Percentiles rank a stretch among this genome's conserved stretches.
Evolutionary conservation across 176 grass and related monocot species (phyloP).

Genomic region (Musa schizocarpa): DNA sequence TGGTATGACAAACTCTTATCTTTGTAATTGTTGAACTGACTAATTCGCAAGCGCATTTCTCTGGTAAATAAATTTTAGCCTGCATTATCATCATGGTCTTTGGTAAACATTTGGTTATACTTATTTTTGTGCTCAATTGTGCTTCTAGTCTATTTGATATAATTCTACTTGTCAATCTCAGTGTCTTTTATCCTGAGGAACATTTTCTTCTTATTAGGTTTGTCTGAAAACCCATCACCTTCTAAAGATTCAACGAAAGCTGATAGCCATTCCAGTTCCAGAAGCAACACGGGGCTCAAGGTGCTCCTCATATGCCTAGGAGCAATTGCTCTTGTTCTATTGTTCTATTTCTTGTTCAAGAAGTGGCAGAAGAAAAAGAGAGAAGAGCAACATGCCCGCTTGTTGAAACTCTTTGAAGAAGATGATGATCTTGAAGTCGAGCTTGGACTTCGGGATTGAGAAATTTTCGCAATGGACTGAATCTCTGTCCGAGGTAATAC

Average conservation of each 20-base stretch:
- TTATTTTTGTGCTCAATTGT: too few relatives aligned
- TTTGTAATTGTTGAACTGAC: too few relatives aligned
- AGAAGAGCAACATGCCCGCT: slow-evolving; percentile 18
- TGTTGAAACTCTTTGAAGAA: slow-evolving; percentile 21
- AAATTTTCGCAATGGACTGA: not conserved
- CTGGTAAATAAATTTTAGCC: not conserved
- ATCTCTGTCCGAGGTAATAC: not conserved
- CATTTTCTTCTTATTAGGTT: slow-evolving; percentile 14
- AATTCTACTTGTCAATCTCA: not conserved
- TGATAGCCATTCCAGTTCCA: not conserved
- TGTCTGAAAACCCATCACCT: slow-evolving; percentile 10
- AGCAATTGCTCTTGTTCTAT: not conserved
- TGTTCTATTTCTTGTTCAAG: slow-evolving; percentile 20
- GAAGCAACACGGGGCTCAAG: not conserved
- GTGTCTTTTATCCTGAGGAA: not conserved
- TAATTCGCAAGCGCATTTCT: too few relatives aligned
- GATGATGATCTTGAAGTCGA: slow-evolving; percentile 20
- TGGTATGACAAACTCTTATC: not conserved
- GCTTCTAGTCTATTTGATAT: not conserved
- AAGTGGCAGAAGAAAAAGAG: slow-evolving; percentile 19
- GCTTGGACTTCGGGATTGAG: slow-evolving; percentile 20
- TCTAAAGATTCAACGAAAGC: not conserved
- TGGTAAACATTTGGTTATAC: too few relatives aligned
- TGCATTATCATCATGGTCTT: too few relatives aligned
- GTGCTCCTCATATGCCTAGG: not conserved